Percentiles rank a stretch among this genome's conserved stretches.
Conservation (phyloP, 75 land plant genomes). For the Pseudotsuga menziesii region DNA sequence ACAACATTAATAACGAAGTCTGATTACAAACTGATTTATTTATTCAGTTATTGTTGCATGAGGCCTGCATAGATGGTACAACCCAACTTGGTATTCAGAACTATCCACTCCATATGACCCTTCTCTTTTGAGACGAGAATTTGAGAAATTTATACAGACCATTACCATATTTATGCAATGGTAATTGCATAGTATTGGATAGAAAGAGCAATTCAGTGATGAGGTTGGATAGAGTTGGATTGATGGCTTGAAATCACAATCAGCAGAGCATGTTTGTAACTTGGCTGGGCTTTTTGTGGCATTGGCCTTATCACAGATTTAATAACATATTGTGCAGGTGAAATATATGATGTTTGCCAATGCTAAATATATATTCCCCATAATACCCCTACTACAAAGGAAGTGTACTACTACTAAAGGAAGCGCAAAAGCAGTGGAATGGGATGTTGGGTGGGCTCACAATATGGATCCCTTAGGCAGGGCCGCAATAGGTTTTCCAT, state of each 20-base stretch:
- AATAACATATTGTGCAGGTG: constrained; percentile 32
- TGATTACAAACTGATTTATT: too few species aligned
- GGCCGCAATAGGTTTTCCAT: constrained; percentile 87
- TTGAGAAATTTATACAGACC: too few species aligned
- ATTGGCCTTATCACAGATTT: too few species aligned
- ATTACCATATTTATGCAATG: too few species aligned
- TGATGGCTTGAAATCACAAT: constrained; percentile 86
- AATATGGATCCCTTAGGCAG: constrained; percentile 91
- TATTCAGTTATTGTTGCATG: too few species aligned
- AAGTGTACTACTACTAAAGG: constrained; percentile 81
- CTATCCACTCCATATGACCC: too few species aligned
- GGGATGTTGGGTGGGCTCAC: constrained; percentile 82
- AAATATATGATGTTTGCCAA: constrained; percentile 69
- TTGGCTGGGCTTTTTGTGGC: too few species aligned
- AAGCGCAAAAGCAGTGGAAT: too few species aligned
- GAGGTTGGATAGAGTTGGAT: constrained; percentile 99
- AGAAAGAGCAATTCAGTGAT: constrained; percentile 99
- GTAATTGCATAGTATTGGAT: constrained; percentile 30
- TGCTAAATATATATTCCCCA: constrained; percentile 59
- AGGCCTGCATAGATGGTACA: too few species aligned
- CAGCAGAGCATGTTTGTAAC: constrained; percentile 10
- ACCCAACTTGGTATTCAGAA: too few species aligned
- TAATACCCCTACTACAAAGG: constrained; percentile 77
- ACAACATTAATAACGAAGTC: too few species aligned
- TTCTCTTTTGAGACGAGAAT: too few species aligned